Evolutionary conservation across 169 alveolate species (phyloP), one percentile per base, ranked within the genome.

Genomic region (Babesia bovis): DNA sequence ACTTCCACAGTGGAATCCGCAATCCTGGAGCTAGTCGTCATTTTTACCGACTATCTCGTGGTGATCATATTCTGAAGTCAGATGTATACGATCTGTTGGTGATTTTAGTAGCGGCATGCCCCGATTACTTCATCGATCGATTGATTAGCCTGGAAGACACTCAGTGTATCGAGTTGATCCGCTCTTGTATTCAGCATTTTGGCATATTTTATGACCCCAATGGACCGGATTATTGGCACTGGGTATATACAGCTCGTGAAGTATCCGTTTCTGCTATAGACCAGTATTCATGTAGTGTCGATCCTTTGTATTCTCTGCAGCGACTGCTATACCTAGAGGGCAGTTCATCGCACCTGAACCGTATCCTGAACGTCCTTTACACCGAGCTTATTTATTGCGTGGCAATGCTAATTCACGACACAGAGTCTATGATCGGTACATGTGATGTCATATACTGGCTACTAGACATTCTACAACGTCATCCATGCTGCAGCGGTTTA

Each of bases 401-500:
- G 30, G 68, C 66, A 45, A 17, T 78, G 73, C 25, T 74, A 1
- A 50, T 78, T 28, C 72, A 73, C 19, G 84, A 89, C 57, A 88
- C 71, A 57, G 73, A 85, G 33, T 82, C 94, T 1, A 49, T 84
- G 35, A 79, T 92, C 0, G 93, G 94, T n/a, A 87, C 94, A 4
- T 89, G 87, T 28, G 91, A 91, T 53, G 93, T 87, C 9, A 93
- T 90, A 21, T 95, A 92, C 59, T 94, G 97, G 97, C 56, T 94
- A 42, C 70, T 94, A 77, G 96, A 94, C 56, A 76, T 90, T 9
- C 87, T 92, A 50, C 66, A 91, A 17, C 73, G 96, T 12, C 97
- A 94, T 42, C 97, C 97, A 2, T 84, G 92, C 36, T 91, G 96
- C 47, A 96, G 94, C 40, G 90, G 94, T 3, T 25, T 38, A 28